phyloP scores from a whole-genome alignment of 169 alveolate genomes.

The Theileria sp. region DNA sequence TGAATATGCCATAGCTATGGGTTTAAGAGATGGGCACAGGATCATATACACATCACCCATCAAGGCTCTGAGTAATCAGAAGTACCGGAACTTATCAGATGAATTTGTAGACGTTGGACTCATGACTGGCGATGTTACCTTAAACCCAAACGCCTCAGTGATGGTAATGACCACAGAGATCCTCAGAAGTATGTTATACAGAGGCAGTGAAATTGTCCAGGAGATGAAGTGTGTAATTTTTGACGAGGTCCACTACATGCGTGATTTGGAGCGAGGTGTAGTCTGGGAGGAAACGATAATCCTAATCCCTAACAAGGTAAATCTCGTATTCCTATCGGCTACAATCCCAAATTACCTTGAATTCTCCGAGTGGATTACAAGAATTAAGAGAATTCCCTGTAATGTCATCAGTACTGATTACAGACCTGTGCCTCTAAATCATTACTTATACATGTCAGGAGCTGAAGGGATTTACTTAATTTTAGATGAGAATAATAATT shows the following conservation, averaged over 20 bases:
- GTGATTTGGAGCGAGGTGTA: slow-evolving; percentile 99
- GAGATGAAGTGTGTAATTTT: slow-evolving; percentile 90
- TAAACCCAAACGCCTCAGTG: slow-evolving; percentile 95
- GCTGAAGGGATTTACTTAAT: slow-evolving; percentile 92
- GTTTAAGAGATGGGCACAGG: slow-evolving; percentile 92
- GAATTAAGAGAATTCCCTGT: slow-evolving; percentile 95
- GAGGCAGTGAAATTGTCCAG: slow-evolving; percentile 93
- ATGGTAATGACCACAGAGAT: slow-evolving; percentile 99
- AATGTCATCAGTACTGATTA: slow-evolving; percentile 96
- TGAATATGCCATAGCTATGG: slow-evolving; percentile 98
- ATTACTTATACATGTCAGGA: slow-evolving; percentile 92
- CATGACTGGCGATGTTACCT: slow-evolving; percentile 99
- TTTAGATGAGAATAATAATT: slow-evolving; percentile 91
- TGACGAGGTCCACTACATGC: slow-evolving; percentile 99
- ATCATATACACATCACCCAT: slow-evolving; percentile 99
- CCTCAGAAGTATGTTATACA: slow-evolving; percentile 94
- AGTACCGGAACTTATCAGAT: slow-evolving; percentile 95
- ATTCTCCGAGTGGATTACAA: slow-evolving; percentile 98
- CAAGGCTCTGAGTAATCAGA: slow-evolving; percentile 98
- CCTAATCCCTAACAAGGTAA: slow-evolving; percentile 89
- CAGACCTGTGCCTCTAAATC: slow-evolving; percentile 98
- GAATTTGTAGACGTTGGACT: slow-evolving; percentile 98
- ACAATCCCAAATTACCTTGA: slow-evolving; percentile 98
- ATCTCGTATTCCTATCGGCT: slow-evolving; percentile 96
- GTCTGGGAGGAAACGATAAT: slow-evolving; percentile 99